These are phyloP conservation scores for Pyropia yezoensis DNA, from an alignment of 23 red algal genomes.

Conservation along the genomic window DNA sequence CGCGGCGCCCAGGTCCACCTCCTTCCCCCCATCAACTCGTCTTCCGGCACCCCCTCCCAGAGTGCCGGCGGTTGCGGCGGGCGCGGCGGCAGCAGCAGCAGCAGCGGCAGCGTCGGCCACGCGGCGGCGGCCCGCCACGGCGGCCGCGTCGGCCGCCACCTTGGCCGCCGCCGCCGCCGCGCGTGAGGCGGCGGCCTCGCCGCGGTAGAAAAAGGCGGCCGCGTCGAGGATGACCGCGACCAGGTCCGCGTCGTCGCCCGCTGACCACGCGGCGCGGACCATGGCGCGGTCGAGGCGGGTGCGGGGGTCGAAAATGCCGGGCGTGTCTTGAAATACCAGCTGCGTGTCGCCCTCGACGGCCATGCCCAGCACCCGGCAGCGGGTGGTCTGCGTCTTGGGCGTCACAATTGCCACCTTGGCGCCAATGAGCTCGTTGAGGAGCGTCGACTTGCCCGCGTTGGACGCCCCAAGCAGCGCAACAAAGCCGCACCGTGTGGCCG, in stretches of 20 bases:
- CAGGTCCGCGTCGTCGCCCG: conserved; percentile 51
- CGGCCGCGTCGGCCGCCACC: no score
- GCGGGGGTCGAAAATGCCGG: conserved; percentile 74
- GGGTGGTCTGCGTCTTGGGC: conserved; percentile 93
- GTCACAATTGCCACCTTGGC: conserved; percentile 91
- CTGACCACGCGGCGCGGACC: conserved; percentile 73
- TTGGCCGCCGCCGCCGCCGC: no score
- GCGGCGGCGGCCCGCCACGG: no score
- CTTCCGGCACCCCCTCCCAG: no score
- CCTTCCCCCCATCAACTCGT: no score
- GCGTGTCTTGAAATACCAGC: conserved; percentile 80
- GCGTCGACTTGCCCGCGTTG: conserved; percentile 96
- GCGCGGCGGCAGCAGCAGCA: no score
- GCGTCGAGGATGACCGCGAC: conserved; percentile 73
- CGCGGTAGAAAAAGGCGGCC: conserved; percentile 8
- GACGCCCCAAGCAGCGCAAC: conserved; percentile 84
- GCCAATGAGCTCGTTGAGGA: conserved; percentile 81
- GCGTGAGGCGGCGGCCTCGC: not conserved
- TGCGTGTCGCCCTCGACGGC: conserved; percentile 52
- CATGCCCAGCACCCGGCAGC: conserved; percentile 67
- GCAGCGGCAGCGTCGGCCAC: no score
- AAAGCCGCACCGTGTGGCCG: conserved; percentile 60
- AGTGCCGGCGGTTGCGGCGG: no score
- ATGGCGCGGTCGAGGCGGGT: conserved; percentile 74
- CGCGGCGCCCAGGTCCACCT: no score